phyloP scores from a whole-genome alignment of 345 rosid genomes.

The Lumnitzera racemosa region DNA sequence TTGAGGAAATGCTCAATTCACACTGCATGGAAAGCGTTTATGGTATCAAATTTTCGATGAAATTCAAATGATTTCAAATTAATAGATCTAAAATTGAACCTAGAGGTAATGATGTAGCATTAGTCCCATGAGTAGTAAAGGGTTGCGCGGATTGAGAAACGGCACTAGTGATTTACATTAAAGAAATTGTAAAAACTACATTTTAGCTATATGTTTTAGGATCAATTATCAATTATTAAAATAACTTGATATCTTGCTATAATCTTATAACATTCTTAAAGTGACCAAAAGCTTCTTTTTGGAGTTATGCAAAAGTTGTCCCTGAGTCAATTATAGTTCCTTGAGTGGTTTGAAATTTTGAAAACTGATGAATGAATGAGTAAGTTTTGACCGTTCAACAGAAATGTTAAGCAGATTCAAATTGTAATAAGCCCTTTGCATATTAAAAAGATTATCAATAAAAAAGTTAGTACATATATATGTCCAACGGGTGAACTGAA shows the following conservation, averaged over 20 bases:
- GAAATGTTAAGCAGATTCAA: conserved; percentile 83
- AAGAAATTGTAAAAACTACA: background rate
- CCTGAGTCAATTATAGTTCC: conserved; percentile 98
- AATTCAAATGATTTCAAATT: background rate
- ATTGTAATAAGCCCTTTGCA: conserved; percentile 91
- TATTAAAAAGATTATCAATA: conserved; percentile 15
- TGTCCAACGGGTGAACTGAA: background rate
- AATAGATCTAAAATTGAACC: conserved; percentile 35
- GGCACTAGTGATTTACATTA: conserved; percentile 49
- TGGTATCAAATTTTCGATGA: background rate
- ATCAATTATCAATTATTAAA: background rate
- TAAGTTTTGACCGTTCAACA: conserved; percentile 52
- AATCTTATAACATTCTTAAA: conserved; percentile 67
- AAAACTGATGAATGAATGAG: conserved; percentile 67
- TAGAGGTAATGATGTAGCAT: conserved; percentile 57
- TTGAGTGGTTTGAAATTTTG: conserved; percentile 45
- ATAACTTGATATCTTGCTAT: background rate
- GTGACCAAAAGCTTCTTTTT: conserved; percentile 64
- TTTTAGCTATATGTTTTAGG: background rate
- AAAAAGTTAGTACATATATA: background rate
- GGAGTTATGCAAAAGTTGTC: conserved; percentile 91
- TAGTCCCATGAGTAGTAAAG: conserved; percentile 48
- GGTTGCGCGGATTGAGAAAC: conserved; percentile 55
- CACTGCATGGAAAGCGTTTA: conserved; percentile 23
- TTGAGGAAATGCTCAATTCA: conserved; percentile 63